phyloP scores from a whole-genome alignment of 2,329 filamentous ascomycete genomes.

The Aspergillus sp. region DNA sequence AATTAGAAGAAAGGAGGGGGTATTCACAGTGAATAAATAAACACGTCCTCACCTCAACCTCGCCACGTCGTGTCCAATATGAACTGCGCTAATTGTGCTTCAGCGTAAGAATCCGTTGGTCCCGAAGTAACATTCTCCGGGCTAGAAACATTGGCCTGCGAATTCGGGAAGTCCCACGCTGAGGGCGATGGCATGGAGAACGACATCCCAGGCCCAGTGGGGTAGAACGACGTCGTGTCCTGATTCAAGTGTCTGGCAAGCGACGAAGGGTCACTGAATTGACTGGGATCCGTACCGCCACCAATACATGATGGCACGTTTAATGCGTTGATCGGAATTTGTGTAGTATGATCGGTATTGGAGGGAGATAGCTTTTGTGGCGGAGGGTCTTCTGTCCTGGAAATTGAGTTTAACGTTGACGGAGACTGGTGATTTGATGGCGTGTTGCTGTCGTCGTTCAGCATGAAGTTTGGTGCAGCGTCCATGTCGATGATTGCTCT shows the following conservation, averaged over 20 bases:
- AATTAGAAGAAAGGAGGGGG: no score
- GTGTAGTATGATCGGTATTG: slow-evolving; percentile 21
- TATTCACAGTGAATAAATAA: no score
- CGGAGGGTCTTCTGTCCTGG: slow-evolving; percentile 3
- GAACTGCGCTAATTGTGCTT: slow-evolving; percentile 32
- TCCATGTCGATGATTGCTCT: slow-evolving; percentile 24
- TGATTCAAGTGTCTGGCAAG: no score
- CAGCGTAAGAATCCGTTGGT: slow-evolving; percentile 22
- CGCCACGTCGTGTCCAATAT: slow-evolving; percentile 13
- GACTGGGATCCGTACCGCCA: slow-evolving; percentile 1
- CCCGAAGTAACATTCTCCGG: slow-evolving; percentile 7
- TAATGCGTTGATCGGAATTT: slow-evolving; percentile 10
- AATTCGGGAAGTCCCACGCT: slow-evolving; percentile 23
- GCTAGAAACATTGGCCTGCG: slow-evolving; percentile 1
- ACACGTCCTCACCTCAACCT: not conserved
- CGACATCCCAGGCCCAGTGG: slow-evolving; percentile 14
- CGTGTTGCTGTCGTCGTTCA: slow-evolving; percentile 20
- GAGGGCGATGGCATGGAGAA: slow-evolving; percentile 17
- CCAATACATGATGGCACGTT: slow-evolving; percentile 11
- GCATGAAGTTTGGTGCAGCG: slow-evolving; percentile 22
- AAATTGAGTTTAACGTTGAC: slow-evolving; percentile 31
- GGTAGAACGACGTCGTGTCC: slow-evolving; percentile 7
- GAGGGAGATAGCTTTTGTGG: slow-evolving; percentile 26
- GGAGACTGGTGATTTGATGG: slow-evolving; percentile 31
- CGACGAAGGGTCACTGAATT: not conserved